These are phyloP conservation scores for Epichloe sylvatica DNA, from an alignment of 2,329 filamentous ascomycete genomes.

Conservation along the genomic window DNA sequence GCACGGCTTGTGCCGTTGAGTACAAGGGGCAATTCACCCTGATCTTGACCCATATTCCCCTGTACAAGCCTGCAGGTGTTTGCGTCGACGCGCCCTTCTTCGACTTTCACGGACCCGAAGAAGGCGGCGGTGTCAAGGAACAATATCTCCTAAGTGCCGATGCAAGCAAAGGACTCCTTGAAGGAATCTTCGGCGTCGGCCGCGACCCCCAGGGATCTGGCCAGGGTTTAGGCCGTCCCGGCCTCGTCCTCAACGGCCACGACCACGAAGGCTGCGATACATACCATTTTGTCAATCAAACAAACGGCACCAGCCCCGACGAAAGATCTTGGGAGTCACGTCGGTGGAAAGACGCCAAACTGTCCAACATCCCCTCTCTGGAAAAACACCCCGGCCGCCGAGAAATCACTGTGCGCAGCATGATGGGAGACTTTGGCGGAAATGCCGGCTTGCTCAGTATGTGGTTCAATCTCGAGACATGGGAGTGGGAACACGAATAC, in stretches of 20 bases:
- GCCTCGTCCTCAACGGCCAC: conserved; percentile 80
- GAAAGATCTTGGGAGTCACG: conserved; percentile 37
- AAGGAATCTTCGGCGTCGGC: conserved; percentile 71
- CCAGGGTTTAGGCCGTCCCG: conserved; percentile 52
- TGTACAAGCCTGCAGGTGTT: conserved; percentile 69
- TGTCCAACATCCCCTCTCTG: conserved; percentile 25
- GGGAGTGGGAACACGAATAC: conserved; percentile 75
- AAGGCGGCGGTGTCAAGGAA: conserved; percentile 63
- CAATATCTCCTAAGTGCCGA: conserved; percentile 77
- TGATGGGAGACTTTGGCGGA: conserved; percentile 96
- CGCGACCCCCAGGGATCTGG: conserved; percentile 43
- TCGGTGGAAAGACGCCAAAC: conserved; percentile 32
- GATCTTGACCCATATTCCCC: conserved; percentile 79
- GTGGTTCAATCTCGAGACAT: conserved; percentile 65
- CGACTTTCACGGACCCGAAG: conserved; percentile 53
- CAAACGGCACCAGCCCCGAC: conserved; percentile 23
- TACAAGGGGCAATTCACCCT: conserved; percentile 59
- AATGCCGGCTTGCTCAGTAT: conserved; percentile 77
- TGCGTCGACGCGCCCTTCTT: conserved; percentile 81
- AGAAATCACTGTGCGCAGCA: conserved; percentile 87
- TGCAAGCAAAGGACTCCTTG: conserved; percentile 60
- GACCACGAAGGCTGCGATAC: conserved; percentile 92
- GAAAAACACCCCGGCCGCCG: conserved; percentile 49
- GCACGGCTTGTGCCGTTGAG: conserved; percentile 45
- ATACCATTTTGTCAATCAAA: conserved; percentile 65